Evolutionary conservation across 73 alveolate species (phyloP).

Genomic region (Blepharisma stoltei): DNA sequence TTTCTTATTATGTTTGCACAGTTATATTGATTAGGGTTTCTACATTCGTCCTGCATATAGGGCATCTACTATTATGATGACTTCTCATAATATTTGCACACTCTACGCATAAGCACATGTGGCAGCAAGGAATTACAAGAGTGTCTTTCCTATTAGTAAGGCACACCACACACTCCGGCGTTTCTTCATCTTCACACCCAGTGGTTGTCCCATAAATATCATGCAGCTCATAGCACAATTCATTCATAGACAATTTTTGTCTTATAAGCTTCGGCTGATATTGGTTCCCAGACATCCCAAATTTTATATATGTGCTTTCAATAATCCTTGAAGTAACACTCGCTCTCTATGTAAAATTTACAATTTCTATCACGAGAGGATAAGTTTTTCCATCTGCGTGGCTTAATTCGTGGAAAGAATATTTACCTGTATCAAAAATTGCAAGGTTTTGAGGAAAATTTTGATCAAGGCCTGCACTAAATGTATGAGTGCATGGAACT

Average conservation of each 20-base stretch:
- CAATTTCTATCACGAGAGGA: background rate
- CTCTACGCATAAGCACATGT: slow-evolving; percentile 68
- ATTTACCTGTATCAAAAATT: background rate
- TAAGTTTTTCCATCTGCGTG: slow-evolving; percentile 7
- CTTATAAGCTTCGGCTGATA: slow-evolving; percentile 7
- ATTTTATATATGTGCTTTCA: slow-evolving; percentile 21
- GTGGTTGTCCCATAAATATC: slow-evolving; percentile 19
- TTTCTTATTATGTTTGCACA: background rate
- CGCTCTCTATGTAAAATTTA: background rate
- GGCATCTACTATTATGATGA: slow-evolving; percentile 67
- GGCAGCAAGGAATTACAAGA: slow-evolving; percentile 72
- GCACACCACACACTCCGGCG: slow-evolving; percentile 72
- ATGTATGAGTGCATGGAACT: background rate
- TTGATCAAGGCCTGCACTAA: background rate
- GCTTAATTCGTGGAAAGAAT: slow-evolving; percentile 14
- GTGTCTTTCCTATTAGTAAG: slow-evolving; percentile 66
- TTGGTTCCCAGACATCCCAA: background rate
- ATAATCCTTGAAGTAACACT: slow-evolving; percentile 5
- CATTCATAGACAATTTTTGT: background rate
- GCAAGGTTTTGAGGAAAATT: background rate
- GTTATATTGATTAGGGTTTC: slow-evolving; percentile 16
- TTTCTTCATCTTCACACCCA: slow-evolving; percentile 16
- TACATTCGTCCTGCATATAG: slow-evolving; percentile 68
- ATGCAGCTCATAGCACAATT: background rate
- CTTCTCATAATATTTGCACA: slow-evolving; percentile 75